Conservation (phyloP, 192 early-diverging fungal species). For the Coemansia sp. region DNA sequence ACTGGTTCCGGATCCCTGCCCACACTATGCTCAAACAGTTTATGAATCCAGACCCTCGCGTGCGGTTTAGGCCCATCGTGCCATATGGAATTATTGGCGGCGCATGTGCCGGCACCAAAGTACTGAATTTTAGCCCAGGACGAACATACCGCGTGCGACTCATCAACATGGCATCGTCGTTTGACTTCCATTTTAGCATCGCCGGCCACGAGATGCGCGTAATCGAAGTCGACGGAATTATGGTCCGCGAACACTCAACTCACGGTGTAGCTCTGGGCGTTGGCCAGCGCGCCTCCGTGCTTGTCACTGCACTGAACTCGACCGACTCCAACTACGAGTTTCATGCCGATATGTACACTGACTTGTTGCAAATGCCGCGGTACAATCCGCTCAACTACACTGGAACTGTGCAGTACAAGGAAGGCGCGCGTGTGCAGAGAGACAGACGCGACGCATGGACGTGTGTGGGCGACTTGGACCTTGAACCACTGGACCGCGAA, state of each 20-base stretch:
- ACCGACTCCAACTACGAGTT: constrained; percentile 64
- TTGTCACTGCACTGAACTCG: constrained; percentile 67
- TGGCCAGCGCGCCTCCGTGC: constrained; percentile 75
- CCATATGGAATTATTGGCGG: constrained; percentile 53
- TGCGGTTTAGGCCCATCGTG: constrained; percentile 24
- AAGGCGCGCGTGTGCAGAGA: constrained; percentile 10
- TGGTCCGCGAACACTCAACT: constrained; percentile 56
- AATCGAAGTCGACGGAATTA: constrained; percentile 79
- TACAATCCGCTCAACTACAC: constrained; percentile 60
- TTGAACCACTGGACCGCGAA: constrained; percentile 56
- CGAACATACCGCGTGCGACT: constrained; percentile 80
- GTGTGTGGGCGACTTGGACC: constrained; percentile 55
- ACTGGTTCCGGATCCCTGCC: constrained; percentile 71
- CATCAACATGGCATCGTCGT: constrained; percentile 71
- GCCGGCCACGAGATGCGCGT: constrained; percentile 73
- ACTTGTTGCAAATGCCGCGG: constrained; percentile 63
- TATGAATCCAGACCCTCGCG: constrained; percentile 51
- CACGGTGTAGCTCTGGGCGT: constrained; percentile 59
- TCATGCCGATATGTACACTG: constrained; percentile 70
- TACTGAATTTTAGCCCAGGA: constrained; percentile 62
- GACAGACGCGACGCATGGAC: constrained; percentile 23
- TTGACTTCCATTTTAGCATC: constrained; percentile 73
- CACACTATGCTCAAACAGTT: constrained; percentile 56
- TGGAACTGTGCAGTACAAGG: constrained; percentile 58
- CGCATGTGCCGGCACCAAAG: constrained; percentile 54